phyloP scores from a whole-genome alignment of 306 rosid genomes.

The Medicago arabica region DNA sequence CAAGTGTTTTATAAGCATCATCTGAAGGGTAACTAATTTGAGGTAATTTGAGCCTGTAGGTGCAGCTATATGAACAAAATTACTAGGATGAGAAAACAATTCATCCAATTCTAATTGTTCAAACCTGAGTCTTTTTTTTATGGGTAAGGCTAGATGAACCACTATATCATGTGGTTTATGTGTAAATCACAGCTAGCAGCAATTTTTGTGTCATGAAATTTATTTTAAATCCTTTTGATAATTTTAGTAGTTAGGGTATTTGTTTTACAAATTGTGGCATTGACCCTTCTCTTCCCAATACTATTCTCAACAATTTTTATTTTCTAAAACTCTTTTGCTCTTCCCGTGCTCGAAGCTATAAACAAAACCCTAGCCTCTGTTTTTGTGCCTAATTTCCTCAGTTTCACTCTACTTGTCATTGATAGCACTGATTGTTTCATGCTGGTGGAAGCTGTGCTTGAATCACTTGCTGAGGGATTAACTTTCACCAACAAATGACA shows the following conservation, averaged over 20 bases:
- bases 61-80: constrained; percentile 6
- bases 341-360: neutral
- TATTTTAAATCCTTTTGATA: neutral
- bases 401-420: too few species aligned
- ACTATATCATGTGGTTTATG: neutral
- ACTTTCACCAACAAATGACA: too few species aligned
- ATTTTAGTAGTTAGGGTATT: neutral
- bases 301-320: neutral
- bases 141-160: neutral
- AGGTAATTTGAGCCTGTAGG: constrained; percentile 7
- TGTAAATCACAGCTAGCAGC: neutral
- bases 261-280: neutral
- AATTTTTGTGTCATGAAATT: neutral
- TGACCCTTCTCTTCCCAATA: neutral
- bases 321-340: neutral
- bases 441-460: too few species aligned
- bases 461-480: too few species aligned
- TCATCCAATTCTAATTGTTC: neutral
- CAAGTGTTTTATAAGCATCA: constrained; percentile 18
- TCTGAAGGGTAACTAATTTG: too few species aligned
- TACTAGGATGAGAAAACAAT: neutral
- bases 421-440: too few species aligned
- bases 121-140: neutral
- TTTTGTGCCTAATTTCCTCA: too few species aligned
- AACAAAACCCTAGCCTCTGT: neutral